phyloP scores from a whole-genome alignment of 2,329 filamentous ascomycete genomes.

The Alternaria atra region DNA sequence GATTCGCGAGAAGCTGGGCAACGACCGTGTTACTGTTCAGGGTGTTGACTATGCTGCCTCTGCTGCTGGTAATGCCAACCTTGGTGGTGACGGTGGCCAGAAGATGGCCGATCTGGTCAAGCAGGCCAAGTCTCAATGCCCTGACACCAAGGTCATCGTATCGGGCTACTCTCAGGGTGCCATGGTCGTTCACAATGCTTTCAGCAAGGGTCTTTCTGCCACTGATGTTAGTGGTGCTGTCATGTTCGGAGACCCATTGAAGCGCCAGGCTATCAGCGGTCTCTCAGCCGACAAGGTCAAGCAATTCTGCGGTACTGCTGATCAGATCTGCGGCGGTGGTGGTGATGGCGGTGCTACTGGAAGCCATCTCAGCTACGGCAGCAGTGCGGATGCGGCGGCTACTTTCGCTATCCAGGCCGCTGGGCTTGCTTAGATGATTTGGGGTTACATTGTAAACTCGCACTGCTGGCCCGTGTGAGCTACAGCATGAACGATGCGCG shows the following conservation, averaged over 20 bases:
- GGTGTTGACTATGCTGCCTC: slow-evolving; percentile 46
- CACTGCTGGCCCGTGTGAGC: not conserved
- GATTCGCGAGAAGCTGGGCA: slow-evolving; percentile 38
- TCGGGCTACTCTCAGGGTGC: slow-evolving; percentile 47
- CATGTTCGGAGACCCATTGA: slow-evolving; percentile 45
- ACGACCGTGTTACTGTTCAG: slow-evolving; percentile 39
- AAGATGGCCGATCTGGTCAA: slow-evolving; percentile 37
- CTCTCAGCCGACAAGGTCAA: slow-evolving; percentile 32
- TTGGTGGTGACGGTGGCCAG: slow-evolving; percentile 38
- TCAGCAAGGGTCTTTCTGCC: slow-evolving; percentile 33
- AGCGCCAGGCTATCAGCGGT: slow-evolving; percentile 33
- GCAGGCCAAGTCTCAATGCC: slow-evolving; percentile 40
- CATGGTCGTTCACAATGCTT: slow-evolving; percentile 46
- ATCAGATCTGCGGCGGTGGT: slow-evolving; percentile 37
- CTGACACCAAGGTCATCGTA: slow-evolving; percentile 43
- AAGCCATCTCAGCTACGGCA: slow-evolving; percentile 43
- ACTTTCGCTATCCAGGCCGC: slow-evolving; percentile 37
- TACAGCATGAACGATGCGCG: not conserved
- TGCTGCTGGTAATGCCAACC: slow-evolving; percentile 34
- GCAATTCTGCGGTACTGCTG: slow-evolving; percentile 41
- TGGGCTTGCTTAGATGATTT: slow-evolving; percentile 25
- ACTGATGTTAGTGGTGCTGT: slow-evolving; percentile 37
- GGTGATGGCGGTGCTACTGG: slow-evolving; percentile 37
- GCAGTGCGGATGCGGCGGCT: slow-evolving; percentile 37
- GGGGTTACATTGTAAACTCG: not conserved